Percentiles rank a stretch among this genome's conserved stretches.
phyloP scores from a whole-genome alignment of 108 stramenopile species.

The Parietichytrium sp. region DNA sequence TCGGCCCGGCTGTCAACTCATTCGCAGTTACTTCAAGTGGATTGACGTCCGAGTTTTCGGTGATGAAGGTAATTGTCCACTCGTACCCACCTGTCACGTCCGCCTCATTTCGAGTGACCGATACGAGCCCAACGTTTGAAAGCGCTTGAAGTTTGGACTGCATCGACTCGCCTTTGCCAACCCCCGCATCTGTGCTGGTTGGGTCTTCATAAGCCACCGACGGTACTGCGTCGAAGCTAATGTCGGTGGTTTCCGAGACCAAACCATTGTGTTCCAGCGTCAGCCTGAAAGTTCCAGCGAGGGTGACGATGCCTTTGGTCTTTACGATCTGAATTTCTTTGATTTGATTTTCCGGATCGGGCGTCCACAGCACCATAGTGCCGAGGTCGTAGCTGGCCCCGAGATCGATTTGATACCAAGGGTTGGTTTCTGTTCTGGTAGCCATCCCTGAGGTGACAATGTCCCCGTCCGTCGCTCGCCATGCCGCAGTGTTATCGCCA shows the following conservation, averaged over 20 bases:
- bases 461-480: constrained; percentile 33
- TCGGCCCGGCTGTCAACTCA: not conserved
- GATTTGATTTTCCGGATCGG: constrained; percentile 28
- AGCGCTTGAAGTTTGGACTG: constrained; percentile 12
- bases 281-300: not conserved
- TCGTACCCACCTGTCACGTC: constrained; percentile 13
- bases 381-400: not conserved
- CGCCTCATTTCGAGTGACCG: not conserved
- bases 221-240: not conserved
- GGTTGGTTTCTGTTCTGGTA: not conserved
- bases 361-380: constrained; percentile 33
- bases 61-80: constrained; percentile 32
- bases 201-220: not conserved
- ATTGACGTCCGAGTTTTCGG: constrained; percentile 18
- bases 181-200: not conserved
- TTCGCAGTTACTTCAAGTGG: not conserved
- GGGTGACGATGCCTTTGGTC: not conserved
- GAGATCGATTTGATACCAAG: constrained; percentile 25
- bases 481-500: constrained; percentile 11
- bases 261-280: constrained; percentile 22
- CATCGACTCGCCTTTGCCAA: constrained; percentile 30
- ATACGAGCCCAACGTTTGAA: not conserved
- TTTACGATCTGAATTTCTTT: constrained; percentile 20
- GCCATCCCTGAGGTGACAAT: constrained; percentile 35
- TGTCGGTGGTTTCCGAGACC: not conserved